A percentile compares a stretch with the other conserved stretches of the same genome.
Conservation (phyloP, 1,284 basidiomycete genomes). For the Vanrija sp. region DNA sequence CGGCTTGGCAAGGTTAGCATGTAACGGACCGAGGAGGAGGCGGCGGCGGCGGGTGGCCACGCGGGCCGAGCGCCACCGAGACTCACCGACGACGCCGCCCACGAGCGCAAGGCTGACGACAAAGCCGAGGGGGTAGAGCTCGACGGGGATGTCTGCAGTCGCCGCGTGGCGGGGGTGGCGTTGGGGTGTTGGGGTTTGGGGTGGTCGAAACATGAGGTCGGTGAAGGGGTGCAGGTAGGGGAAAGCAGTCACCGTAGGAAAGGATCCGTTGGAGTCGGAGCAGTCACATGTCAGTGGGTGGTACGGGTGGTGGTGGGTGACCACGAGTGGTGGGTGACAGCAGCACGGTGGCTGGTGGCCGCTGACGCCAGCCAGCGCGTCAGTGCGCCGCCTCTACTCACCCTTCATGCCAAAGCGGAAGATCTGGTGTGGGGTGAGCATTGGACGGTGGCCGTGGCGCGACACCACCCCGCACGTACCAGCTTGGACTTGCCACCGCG, state of each 20-base stretch:
- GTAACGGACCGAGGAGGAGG: neutral
- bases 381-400: slow-evolving; percentile 3
- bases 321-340: no score
- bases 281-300: neutral
- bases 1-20: no score
- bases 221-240: neutral
- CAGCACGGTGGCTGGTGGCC: neutral
- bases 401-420: slow-evolving; percentile 47
- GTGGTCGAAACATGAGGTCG: neutral
- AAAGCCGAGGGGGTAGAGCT: slow-evolving; percentile 49
- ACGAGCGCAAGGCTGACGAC: slow-evolving; percentile 41
- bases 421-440: slow-evolving; percentile 26
- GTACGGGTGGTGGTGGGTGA: no score
- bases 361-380: neutral
- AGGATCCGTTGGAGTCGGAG: neutral
- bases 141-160: slow-evolving; percentile 44
- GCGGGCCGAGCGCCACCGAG: slow-evolving; percentile 7
- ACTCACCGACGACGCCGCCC: slow-evolving; percentile 40
- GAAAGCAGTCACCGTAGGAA: neutral
- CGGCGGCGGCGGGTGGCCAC: neutral
- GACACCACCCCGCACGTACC: slow-evolving; percentile 25
- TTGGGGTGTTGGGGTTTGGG: neutral
- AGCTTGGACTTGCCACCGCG: slow-evolving; percentile 43
- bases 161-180: neutral
- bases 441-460: neutral